Percentiles rank a stretch among this genome's conserved stretches.
Evolutionary conservation across 1,284 basidiomycete genomes (phyloP).

Genomic region (Melampsora allii-populina): DNA sequence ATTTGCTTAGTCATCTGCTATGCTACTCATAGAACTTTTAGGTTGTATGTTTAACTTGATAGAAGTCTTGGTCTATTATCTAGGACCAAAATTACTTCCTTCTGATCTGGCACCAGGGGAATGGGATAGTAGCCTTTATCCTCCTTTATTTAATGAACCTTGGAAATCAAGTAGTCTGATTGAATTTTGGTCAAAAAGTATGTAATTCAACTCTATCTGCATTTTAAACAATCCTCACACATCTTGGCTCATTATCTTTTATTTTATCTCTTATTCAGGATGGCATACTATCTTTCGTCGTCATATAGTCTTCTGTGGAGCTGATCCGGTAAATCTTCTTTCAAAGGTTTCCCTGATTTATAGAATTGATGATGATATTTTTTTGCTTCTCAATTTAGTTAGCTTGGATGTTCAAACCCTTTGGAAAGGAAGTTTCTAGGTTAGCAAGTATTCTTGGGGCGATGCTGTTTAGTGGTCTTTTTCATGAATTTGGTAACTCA

Average conservation of each 20-base stretch:
- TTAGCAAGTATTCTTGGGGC: conserved; percentile 25
- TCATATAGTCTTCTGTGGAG: conserved; percentile 38
- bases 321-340: conserved; percentile 8
- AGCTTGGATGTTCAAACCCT: conserved; percentile 9
- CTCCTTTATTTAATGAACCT: conserved; percentile 35
- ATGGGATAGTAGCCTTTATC: conserved; percentile 34
- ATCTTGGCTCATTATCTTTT: no score
- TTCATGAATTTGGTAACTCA: conserved; percentile 34
- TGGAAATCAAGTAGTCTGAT: conserved; percentile 15
- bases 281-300: conserved; percentile 43
- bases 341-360: no score
- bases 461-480: conserved; percentile 42
- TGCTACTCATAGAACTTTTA: conserved; percentile 18
- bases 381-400: no score
- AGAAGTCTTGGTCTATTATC: conserved; percentile 20
- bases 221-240: background rate
- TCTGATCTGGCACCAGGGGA: conserved; percentile 31
- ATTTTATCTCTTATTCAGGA: background rate
- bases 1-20: conserved; percentile 13
- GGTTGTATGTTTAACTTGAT: conserved; percentile 23
- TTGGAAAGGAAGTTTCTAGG: conserved; percentile 13
- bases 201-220: background rate
- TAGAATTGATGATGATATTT: no score
- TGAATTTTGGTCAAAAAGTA: conserved; percentile 38
- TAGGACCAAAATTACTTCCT: conserved; percentile 24